Evolutionary conservation across 2,329 filamentous ascomycete species (phyloP).

Genomic region (Colletotrichum plurivorum): DNA sequence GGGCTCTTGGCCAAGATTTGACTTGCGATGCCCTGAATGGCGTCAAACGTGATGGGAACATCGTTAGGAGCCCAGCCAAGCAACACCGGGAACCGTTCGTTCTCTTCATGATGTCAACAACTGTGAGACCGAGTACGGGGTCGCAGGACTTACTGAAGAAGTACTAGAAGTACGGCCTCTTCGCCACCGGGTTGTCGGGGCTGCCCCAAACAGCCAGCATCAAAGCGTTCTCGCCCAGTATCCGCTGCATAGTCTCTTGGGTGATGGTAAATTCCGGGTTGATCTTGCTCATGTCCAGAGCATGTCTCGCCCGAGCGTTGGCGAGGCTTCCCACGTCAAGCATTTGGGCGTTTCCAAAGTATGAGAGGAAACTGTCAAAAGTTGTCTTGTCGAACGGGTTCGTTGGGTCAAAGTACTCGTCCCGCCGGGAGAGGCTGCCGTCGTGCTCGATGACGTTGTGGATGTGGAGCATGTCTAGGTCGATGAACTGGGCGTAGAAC

Average conservation of each 20-base stretch:
- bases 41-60: slow-evolving; percentile 5
- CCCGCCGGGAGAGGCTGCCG: slow-evolving; percentile 60
- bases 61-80: slow-evolving; percentile 27
- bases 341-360: slow-evolving; percentile 57
- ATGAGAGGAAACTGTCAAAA: slow-evolving; percentile 60
- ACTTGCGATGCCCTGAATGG: neutral
- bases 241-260: slow-evolving; percentile 56
- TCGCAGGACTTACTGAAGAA: slow-evolving; percentile 57
- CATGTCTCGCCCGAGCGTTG: slow-evolving; percentile 55
- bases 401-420: slow-evolving; percentile 66
- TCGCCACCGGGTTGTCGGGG: slow-evolving; percentile 53
- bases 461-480: slow-evolving; percentile 56
- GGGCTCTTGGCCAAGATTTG: slow-evolving; percentile 12
- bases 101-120: neutral
- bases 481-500: neutral
- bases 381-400: slow-evolving; percentile 66
- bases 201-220: slow-evolving; percentile 66
- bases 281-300: slow-evolving; percentile 58
- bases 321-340: slow-evolving; percentile 58
- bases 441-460: slow-evolving; percentile 66
- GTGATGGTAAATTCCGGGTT: slow-evolving; percentile 66
- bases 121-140: fast-evolving
- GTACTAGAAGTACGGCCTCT: slow-evolving; percentile 56
- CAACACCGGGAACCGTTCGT: slow-evolving; percentile 27
- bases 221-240: slow-evolving; percentile 63